Base-by-base conservation (phyloP, 331 rosid genomes). In the Telfairia occidentalis region DNA sequence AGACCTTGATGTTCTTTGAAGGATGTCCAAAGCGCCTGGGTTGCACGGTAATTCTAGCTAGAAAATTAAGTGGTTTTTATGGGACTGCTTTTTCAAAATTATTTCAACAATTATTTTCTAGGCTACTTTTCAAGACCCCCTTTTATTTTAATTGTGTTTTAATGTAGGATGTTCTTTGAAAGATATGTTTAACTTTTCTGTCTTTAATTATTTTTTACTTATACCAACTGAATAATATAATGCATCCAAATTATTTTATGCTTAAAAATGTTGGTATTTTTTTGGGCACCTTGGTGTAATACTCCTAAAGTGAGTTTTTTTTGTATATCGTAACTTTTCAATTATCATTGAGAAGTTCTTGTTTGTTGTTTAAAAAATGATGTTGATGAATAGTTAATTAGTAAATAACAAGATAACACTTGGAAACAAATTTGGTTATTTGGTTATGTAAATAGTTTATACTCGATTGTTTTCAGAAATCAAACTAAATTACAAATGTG, bases 11-110 rank as follows among this genome's bases (percentile, higher is more conserved):
- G 99, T 96, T 89, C 81, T 96, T 96, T 55, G 97, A 92, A 86
- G 97, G 99, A 64, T 96, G 99, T 81, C 94, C 99, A n/a, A 86
- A 96, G 83, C 97, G 97, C 58, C 86, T 92, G 85, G 89, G 90
- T 64, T 96, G 97, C 96, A 92, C 99, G 86, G 99, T 96, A 96
- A 70, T 30, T 71, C 28, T 71, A 28, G 38, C 29, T 48, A 45
- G 43, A 71, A 29, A 70, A 15, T 43, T 70, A 70, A 26, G 19
- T 28, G 16, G 29, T 71, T 46, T 18, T 45, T 29, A n/a, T 29
- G 58, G 49, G 74, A 30, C 11, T 69, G 45, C 50, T 45, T 45
- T 43, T 69, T 69, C 26, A 42, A 69, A 69, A 69, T 42, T 19
- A 43, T 69, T 69, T 69, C 40, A 43, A 69, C 53, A n/a, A n/a